These are phyloP conservation scores for Cephaloascus fragrans DNA, from an alignment of 805 yeast species.

Conservation along the genomic window DNA sequence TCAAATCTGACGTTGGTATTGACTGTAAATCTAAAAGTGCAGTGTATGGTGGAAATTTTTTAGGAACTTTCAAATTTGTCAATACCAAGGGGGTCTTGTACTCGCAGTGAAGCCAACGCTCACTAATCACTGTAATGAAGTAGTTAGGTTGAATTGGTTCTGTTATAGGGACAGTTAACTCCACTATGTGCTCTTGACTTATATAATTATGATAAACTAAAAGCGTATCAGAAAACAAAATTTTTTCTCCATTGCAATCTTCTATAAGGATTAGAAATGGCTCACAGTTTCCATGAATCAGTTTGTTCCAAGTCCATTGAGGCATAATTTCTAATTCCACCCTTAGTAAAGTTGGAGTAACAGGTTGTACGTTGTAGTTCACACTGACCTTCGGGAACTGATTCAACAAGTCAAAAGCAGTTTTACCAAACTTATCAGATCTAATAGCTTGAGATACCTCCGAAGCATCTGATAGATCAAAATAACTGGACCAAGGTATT, in stretches of 20 bases:
- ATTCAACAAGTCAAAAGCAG: conserved; percentile 46
- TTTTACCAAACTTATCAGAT: conserved; percentile 55
- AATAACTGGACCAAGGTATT: conserved; percentile 74
- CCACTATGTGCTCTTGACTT: conserved; percentile 46
- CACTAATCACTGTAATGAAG: conserved; percentile 65
- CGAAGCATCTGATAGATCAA: conserved; percentile 53
- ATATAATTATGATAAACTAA: conserved; percentile 39
- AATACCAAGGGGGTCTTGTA: conserved; percentile 52
- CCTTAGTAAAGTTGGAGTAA: conserved; percentile 57
- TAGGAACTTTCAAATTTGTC: conserved; percentile 43
- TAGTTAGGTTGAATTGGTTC: conserved; percentile 62
- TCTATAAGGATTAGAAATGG: conserved; percentile 66
- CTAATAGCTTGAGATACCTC: conserved; percentile 78
- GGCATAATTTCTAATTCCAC: conserved; percentile 63
- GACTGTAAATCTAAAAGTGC: conserved; percentile 42
- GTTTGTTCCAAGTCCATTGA: conserved; percentile 68
- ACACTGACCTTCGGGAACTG: conserved; percentile 66
- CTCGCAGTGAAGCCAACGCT: conserved; percentile 78
- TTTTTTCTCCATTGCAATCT: conserved; percentile 72
- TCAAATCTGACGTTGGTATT: conserved; percentile 38
- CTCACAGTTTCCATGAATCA: conserved; percentile 55
- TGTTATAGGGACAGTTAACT: conserved; percentile 50
- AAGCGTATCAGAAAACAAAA: conserved; percentile 51
- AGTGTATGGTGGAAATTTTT: conserved; percentile 54
- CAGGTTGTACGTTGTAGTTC: conserved; percentile 60